phyloP scores from a whole-genome alignment of 2,329 filamentous ascomycete species.

The Davidsoniella virescens region DNA sequence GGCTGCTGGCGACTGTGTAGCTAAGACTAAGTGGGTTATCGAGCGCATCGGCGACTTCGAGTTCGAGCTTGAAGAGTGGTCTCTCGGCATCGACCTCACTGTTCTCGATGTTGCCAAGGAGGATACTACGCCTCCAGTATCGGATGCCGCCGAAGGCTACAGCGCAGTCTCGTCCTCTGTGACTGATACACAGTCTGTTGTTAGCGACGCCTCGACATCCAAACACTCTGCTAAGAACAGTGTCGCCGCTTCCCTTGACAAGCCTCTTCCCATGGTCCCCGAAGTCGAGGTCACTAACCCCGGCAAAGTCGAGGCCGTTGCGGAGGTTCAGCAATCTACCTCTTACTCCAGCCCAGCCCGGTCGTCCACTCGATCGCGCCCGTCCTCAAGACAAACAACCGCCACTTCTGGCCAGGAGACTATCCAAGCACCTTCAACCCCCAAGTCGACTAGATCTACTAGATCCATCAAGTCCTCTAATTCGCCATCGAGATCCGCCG shows the following conservation, averaged over 20 bases:
- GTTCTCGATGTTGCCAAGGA: conserved; percentile 29
- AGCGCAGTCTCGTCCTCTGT: conserved; percentile 9
- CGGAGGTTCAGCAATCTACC: not conserved
- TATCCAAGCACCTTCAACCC: not conserved
- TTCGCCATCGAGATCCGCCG: not conserved
- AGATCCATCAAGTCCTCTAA: not conserved
- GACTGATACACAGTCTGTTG: not conserved
- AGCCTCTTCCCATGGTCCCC: conserved; percentile 52
- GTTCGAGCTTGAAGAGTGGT: conserved; percentile 47
- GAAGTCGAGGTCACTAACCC: conserved; percentile 27
- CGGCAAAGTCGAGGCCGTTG: conserved; percentile 18
- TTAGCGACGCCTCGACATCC: conserved; percentile 12
- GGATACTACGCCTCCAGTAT: conserved; percentile 15
- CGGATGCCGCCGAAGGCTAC: conserved; percentile 15
- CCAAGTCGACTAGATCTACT: not conserved
- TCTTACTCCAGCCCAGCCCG: not conserved
- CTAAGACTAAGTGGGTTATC: conserved; percentile 69
- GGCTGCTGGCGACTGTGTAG: conserved; percentile 78
- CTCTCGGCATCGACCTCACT: conserved; percentile 39
- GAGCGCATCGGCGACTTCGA: conserved; percentile 87
- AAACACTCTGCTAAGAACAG: conserved; percentile 22
- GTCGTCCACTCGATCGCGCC: conserved; percentile 18
- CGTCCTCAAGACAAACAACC: conserved; percentile 28
- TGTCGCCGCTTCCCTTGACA: conserved; percentile 36
- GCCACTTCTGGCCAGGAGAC: conserved; percentile 13